Evolutionary conservation across 371 early-diverging fungal species (phyloP), one percentile per base, ranked within the genome.

Genomic region (Batkoa obscura): DNA sequence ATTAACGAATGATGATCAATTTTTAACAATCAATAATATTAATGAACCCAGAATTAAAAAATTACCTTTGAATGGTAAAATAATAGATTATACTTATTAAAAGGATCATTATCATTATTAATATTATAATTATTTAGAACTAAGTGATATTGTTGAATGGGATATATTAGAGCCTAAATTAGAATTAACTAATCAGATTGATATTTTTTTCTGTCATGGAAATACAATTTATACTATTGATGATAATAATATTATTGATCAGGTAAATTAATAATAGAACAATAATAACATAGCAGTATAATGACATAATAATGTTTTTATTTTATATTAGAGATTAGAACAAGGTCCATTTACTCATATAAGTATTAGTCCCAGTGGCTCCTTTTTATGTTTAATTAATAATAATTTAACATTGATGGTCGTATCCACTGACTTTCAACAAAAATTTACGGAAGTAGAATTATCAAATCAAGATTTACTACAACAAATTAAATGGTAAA

Each of bases 371-470:
- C 91, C 95, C 2, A 90, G 91, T 66, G 94, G 91, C 23, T 92
- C 88, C 38, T 84, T 87, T 36, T 65, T 93, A 32, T 90, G 92
- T 0, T 65, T 95, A 38, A 88, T 86, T 60, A 84, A 87, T 0
- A 62, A 61, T 1, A 81, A 82, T 42, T 89, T 89, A 10, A 76
- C 81, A 53, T 63, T 95, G n/a, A 86, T 83, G 81, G 94, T 97
- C 0, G 88, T 93, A 0, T 90, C 97, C 0, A 78, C 88, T 8
- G 94, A 97, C 66, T 97, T 97, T 62, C 85, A 89, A 67, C 83
- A 86, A 59, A 88, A 82, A 48, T 34, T 1, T 57, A 36, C 42
- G 2, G n/a, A 12, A 17, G 52, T 9, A 5, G 55, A 15, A 38
- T 37, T n/a, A 38, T 23, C 32, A 8, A 13, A 23, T 49, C 0